Conservation (phyloP, 179 eudicot species). For the Vitellaria paradoxa region DNA sequence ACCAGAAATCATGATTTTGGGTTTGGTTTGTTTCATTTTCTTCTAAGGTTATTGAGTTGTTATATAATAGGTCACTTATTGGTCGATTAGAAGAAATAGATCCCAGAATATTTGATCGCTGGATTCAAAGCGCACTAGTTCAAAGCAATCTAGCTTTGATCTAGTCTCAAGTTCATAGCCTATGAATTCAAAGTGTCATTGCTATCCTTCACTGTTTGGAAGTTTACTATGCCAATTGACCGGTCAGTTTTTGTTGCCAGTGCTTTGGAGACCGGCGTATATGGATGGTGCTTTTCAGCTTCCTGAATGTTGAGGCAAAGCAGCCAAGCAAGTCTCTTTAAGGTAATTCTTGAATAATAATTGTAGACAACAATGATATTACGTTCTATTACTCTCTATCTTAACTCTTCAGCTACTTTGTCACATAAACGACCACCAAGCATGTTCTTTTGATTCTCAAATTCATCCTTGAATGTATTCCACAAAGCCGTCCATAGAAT, state of each 20-base stretch:
- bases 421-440: slow-evolving; percentile 85
- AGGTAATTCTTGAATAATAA: slow-evolving; percentile 80
- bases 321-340: slow-evolving; percentile 82
- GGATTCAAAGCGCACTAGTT: too few relatives aligned
- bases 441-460: slow-evolving; percentile 77
- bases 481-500: slow-evolving; percentile 87
- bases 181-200: slow-evolving; percentile 83
- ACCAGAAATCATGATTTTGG: too few relatives aligned
- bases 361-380: slow-evolving; percentile 89
- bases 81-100: too few relatives aligned
- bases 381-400: slow-evolving; percentile 89
- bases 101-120: too few relatives aligned
- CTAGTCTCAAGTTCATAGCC: slow-evolving; percentile 78
- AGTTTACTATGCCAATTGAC: slow-evolving; percentile 67
- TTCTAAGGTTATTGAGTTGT: too few relatives aligned
- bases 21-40: too few relatives aligned
- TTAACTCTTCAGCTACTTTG: slow-evolving; percentile 91
- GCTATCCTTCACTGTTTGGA: slow-evolving; percentile 78
- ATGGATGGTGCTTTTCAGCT: slow-evolving; percentile 88
- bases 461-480: slow-evolving; percentile 78
- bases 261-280: slow-evolving; percentile 92
- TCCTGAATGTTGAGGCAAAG: slow-evolving; percentile 81
- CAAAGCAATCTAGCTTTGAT: too few relatives aligned
- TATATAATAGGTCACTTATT: too few relatives aligned
- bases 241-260: slow-evolving; percentile 82